Evolutionary conservation across 2,329 filamentous ascomycete genomes (phyloP).

Genomic region (Diaporthe citri): DNA sequence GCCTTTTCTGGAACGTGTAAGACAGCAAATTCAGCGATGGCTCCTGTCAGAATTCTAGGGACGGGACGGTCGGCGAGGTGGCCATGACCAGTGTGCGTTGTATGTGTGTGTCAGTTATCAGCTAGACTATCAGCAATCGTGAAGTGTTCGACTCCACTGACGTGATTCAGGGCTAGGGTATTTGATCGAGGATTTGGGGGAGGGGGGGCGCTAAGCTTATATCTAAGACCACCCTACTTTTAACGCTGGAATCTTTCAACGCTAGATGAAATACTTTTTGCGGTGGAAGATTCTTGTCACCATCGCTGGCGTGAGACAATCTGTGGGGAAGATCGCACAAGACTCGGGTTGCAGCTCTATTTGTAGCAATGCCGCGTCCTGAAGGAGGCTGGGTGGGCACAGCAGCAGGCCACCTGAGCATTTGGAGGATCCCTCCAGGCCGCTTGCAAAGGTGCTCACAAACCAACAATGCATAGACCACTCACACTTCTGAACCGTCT

Average conservation of each 20-base stretch:
- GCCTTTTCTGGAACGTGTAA: neutral
- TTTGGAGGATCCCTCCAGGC: neutral
- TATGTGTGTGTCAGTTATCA: neutral
- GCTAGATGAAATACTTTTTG: neutral
- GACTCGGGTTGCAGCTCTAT: neutral
- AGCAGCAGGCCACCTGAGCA: neutral
- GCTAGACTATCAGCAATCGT: conserved; percentile 7
- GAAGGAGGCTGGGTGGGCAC: neutral
- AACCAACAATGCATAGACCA: neutral
- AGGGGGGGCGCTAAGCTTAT: neutral
- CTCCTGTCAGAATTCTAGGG: neutral
- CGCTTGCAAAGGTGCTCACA: neutral
- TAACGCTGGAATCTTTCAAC: neutral
- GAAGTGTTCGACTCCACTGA: conserved; percentile 7
- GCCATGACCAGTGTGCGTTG: conserved; percentile 4
- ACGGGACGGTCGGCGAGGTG: neutral
- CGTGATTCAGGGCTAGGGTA: conserved; percentile 20
- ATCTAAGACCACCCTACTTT: neutral
- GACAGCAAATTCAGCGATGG: neutral
- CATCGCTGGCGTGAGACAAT: neutral
- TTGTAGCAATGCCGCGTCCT: conserved; percentile 4
- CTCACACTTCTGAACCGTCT: too few species aligned
- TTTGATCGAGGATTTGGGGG: neutral
- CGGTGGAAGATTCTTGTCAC: neutral
- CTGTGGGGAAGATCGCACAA: neutral